Evolutionary conservation across 805 yeast species (phyloP), one percentile per base, ranked within the genome.

Genomic region (Candida succiphila): DNA sequence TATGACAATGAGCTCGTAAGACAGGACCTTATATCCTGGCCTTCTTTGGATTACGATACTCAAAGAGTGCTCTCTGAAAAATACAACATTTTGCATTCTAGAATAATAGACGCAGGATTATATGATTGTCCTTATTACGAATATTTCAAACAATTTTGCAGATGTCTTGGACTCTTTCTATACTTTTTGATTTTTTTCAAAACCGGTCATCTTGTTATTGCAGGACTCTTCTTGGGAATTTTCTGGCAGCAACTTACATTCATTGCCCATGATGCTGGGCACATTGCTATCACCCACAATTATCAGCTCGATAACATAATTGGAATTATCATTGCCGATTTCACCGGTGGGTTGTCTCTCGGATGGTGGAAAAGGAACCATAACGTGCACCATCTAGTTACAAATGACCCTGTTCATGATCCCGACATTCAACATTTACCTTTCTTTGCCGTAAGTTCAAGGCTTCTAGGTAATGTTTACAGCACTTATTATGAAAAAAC

Each of bases 291-390:
- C 33, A 78, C 94, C 0, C 96, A 86, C 52, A 64, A 81, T 45
- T 86, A 80, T 55, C 80, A 77, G 43, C 30, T 72, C 8, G 96
- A 86, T 54, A 86, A 79, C 49, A 51, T 80, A 15, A 64, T 83
- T 37, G 94, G 94, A 1, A 72, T 78, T 54, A 32, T 73, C 2
- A 63, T 86, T 32, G 94, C 95, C 1, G 75, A 83, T 40, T 86
- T 68, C 63, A 56, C 76, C 33, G 96, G 96, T n/a, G 96, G 96
- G 0, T 63, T 86, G 27, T 82, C 94, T 30, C 51, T 85, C 16
- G 94, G 95, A 2, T 86, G 96, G 96, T 86, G 96, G 96, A 87
- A 86, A 46, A 66, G 88, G 33, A 86, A 83, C 55, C 96, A 86
- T 57, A 86, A 86, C 52, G 94, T 86, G n/a, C 96, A 86, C 56